phyloP scores from a whole-genome alignment of 768 basidiomycete genomes.

The Asterophora lycoperdoides region DNA sequence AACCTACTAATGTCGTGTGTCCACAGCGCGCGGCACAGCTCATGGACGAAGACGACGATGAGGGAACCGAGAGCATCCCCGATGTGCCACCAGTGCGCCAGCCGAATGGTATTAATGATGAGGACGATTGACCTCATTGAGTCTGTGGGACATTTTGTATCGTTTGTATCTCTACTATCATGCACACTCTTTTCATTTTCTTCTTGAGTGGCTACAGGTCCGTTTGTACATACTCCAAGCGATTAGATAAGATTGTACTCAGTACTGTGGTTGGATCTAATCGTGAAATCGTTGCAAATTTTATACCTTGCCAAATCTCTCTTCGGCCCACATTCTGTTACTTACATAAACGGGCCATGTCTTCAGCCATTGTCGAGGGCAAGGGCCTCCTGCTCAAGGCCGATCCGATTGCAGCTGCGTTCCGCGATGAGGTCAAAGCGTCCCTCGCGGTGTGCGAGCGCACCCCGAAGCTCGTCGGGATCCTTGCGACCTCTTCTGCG shows the following conservation, averaged over 20 bases:
- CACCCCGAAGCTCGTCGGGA: conserved; percentile 80
- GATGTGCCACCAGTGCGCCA: conserved; percentile 9
- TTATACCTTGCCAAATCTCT: background rate
- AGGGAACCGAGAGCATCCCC: conserved; percentile 12
- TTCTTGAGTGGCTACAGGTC: background rate
- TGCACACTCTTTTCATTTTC: background rate
- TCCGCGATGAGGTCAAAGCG: conserved; percentile 63
- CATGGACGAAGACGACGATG: conserved; percentile 63
- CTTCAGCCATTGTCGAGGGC: conserved; percentile 28
- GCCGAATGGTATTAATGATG: conserved; percentile 27
- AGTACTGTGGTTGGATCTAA: background rate
- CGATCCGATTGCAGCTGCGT: conserved; percentile 67
- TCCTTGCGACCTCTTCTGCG: conserved; percentile 78
- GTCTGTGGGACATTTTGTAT: no score
- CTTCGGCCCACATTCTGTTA: background rate
- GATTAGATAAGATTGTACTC: conserved; percentile 12
- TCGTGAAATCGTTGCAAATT: conserved; percentile 6
- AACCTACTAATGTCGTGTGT: background rate
- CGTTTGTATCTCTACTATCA: no score
- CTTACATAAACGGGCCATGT: conserved; percentile 17
- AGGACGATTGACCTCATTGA: conserved; percentile 2
- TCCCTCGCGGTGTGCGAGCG: conserved; percentile 34
- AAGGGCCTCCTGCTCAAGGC: conserved; percentile 80
- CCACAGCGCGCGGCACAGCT: conserved; percentile 59
- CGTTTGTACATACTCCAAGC: background rate